Conservation (phyloP, 805 yeast species). For the Millerago galiae region DNA sequence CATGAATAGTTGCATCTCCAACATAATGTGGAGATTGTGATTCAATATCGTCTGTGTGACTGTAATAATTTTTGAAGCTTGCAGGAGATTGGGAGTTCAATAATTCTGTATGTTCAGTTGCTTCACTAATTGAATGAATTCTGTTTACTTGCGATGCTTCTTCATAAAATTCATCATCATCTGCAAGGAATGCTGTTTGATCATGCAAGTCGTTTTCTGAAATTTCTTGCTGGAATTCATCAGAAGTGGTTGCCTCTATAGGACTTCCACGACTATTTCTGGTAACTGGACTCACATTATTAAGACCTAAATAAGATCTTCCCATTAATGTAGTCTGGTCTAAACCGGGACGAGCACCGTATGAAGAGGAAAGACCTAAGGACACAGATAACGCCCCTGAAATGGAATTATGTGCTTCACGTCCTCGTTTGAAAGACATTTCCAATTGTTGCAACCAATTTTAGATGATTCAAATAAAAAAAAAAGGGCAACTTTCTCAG, state of each 20-base stretch:
- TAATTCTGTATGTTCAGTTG: conserved; percentile 1
- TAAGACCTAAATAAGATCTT: conserved; percentile 25
- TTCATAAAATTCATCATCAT: conserved; percentile 42
- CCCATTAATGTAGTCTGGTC: conserved; percentile 15
- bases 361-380: conserved; percentile 22
- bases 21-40: conserved; percentile 1
- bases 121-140: neutral
- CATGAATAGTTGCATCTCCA: neutral
- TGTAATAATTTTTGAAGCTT: neutral
- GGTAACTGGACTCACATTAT: neutral
- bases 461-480: neutral
- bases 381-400: conserved; percentile 23
- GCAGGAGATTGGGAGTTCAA: neutral
- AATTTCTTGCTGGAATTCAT: neutral
- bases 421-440: conserved; percentile 7
- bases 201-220: conserved; percentile 43
- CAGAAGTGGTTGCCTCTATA: neutral
- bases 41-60: conserved; percentile 6
- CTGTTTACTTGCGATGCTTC: conserved; percentile 4
- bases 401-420: conserved; percentile 15
- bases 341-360: conserved; percentile 4
- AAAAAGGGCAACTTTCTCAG: too few relatives aligned
- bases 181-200: conserved; percentile 50
- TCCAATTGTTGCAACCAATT: neutral
- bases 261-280: neutral